Conservation (phyloP, 352 stramenopile species). For the Globisporangium iwayamae region DNA sequence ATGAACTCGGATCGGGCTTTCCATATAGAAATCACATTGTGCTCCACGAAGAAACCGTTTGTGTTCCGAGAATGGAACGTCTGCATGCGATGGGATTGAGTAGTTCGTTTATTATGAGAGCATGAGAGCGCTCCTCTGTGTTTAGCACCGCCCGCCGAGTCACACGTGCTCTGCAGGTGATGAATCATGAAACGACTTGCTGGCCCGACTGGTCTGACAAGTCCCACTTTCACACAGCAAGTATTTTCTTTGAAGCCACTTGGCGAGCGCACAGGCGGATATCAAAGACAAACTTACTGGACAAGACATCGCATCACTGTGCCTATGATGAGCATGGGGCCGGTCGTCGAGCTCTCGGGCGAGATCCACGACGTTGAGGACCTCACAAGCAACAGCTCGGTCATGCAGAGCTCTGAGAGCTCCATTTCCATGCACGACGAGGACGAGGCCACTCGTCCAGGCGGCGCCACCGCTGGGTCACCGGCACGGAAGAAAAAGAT, state of each 20-base stretch:
- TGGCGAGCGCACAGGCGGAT: too few relatives aligned
- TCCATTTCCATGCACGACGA: conserved; percentile 8
- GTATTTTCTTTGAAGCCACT: too few relatives aligned
- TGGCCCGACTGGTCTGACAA: background rate
- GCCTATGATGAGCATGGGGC: conserved; percentile 9
- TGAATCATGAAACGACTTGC: background rate
- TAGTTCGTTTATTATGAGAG: too few relatives aligned
- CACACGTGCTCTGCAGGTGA: too few relatives aligned
- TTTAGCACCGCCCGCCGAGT: too few relatives aligned
- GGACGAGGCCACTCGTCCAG: conserved; percentile 3
- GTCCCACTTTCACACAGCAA: background rate
- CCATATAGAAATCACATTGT: too few relatives aligned
- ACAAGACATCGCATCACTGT: too few relatives aligned
- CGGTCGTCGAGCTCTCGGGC: conserved; percentile 13
- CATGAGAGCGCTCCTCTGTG: background rate
- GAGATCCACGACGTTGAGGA: conserved; percentile 17
- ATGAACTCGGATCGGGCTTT: too few relatives aligned
- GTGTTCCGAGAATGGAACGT: too few relatives aligned
- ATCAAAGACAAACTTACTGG: too few relatives aligned
- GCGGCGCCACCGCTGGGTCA: background rate
- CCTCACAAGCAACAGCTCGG: conserved; percentile 4
- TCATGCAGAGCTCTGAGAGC: conserved; percentile 16
- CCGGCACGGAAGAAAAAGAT: background rate
- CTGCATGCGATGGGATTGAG: too few relatives aligned
- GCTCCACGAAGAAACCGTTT: too few relatives aligned